Base-by-base conservation (phyloP, 2,329 filamentous ascomycete species). In the Didymella arachidicola region DNA sequence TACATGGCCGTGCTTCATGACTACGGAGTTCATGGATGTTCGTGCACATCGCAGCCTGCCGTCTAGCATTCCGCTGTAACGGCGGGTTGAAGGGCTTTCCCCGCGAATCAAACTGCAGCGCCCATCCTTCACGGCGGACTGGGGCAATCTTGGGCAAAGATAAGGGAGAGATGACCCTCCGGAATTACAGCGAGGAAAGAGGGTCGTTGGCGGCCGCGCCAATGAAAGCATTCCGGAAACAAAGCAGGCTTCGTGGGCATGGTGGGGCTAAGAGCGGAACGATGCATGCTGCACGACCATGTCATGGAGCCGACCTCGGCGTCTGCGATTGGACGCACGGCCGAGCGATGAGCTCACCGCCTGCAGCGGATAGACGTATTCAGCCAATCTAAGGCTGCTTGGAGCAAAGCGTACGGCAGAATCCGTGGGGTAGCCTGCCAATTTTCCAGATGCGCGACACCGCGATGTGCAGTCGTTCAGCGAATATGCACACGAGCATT, bases 371-470 rank as follows among this genome's bases (percentile, higher is more conserved):
- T 51, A 56, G 59, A 57, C 55, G 52, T 54, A 62, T 60, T 47
- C 53, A 57, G 60, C 67, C 61, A 57, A 63, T 64, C 45, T 60
- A 32, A 32, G 16, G 57, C 62, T 53, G 61, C 58, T 64, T 68
- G 59, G 59, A 63, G 71, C 66, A 68, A 72, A 67, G 63, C 47
- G 57, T 42, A 16, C 57, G 70, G 72, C 72, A 74, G 72, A 70
- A 74, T 68, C 70, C 73, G 73, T 76, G 73, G 73, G 73, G 73
- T 75, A 75, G 61, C 64, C 65, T 64, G 60, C 63, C 63, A 70
- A 70, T 67, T 71, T 71, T 68, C 64, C 61, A 62, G 60, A 64
- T 62, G 66, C 67, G 64, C 69, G 64, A 71, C 64, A 68, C 64
- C 55, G 55, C 57, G 53, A 52, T 47, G 53, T 58, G 62, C 63